Conservation (phyloP, 768 basidiomycete species). For the Boletus rubropictus region DNA sequence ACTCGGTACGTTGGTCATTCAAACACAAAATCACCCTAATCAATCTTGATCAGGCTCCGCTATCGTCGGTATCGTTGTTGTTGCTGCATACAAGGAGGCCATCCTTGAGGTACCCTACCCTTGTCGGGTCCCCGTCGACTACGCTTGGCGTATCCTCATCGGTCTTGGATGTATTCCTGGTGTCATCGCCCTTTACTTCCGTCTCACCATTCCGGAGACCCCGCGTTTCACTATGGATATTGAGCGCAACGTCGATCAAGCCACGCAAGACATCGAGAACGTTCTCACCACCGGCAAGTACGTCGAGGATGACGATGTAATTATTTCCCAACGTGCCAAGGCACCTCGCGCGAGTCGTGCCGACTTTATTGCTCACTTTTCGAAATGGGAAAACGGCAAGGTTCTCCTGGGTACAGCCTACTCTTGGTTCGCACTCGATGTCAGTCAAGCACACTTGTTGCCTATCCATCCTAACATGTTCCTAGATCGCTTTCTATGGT, state of each 20-base stretch:
- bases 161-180: slow-evolving; percentile 84
- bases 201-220: slow-evolving; percentile 88
- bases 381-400: slow-evolving; percentile 73
- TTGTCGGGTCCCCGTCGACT: slow-evolving; percentile 53
- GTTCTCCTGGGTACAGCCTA: slow-evolving; percentile 72
- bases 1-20: slow-evolving; percentile 43
- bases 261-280: slow-evolving; percentile 63
- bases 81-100: slow-evolving; percentile 60
- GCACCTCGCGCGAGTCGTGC: slow-evolving; percentile 62
- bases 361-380: slow-evolving; percentile 68
- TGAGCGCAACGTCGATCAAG: slow-evolving; percentile 74
- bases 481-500: slow-evolving; percentile 81
- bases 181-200: slow-evolving; percentile 81
- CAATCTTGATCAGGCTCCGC: slow-evolving; percentile 45
- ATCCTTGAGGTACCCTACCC: slow-evolving; percentile 42
- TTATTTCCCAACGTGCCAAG: slow-evolving; percentile 49
- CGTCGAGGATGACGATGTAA: slow-evolving; percentile 45
- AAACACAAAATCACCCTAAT: neutral
- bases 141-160: slow-evolving; percentile 82
- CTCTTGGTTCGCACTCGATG: slow-evolving; percentile 87
- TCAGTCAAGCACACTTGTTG: slow-evolving; percentile 29
- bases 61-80: slow-evolving; percentile 58
- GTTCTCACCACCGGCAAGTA: slow-evolving; percentile 50
- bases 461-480: neutral
- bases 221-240: slow-evolving; percentile 92